Evolutionary conservation across 192 early-diverging fungal genomes (phyloP), one percentile per base, ranked within the genome.

Genomic region (Podila verticillata): DNA sequence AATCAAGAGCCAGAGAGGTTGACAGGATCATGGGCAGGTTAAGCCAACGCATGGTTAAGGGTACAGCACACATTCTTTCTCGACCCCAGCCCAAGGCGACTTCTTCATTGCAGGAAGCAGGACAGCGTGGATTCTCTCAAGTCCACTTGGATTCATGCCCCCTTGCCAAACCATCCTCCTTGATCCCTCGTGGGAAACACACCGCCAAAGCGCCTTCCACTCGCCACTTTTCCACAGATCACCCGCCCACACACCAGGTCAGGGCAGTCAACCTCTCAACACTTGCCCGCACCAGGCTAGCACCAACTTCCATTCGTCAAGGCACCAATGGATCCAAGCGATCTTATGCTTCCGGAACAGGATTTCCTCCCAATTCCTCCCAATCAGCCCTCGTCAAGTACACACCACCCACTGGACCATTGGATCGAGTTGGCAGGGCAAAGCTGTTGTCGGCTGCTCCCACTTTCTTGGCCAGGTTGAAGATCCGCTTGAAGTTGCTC

Each of bases 401-500:
- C 17, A 79, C 75, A 24, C 75, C 75, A 0, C 73, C 73, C 13
- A 44, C 65, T 28, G 75, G 75, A 30, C 75, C 75, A 61, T 48
- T 79, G 12, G 61, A 72, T 30, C 32, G 68, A 35, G 75, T 79
- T 26, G 69, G 30, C n/a, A 69, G 75, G 67, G 88, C 73, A 15
- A 89, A 89, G 65, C 77, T 94, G 2, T 57, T 94, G 54, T 84
- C 87, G 20, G 85, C 86, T 30, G 77, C 91, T 29, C 82, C 85
- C 0, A 88, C 84, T 26, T 91, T 90, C 66, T 83, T 90, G 49
- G 87, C 88, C 19, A 78, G 93, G 10, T 65, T 91, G n/a, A 83
- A 87, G 59, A 85, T 91, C 26, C 87, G 89, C 20, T 63, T 92
- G 20, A 87, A 91, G 58, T 83, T 87, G 17, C 83, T 87, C 5